A percentile compares a stretch with the other conserved stretches of the same genome.
Evolutionary conservation across 257 asterid species (phyloP).

Genomic region (Nicotiana benthamiana): DNA sequence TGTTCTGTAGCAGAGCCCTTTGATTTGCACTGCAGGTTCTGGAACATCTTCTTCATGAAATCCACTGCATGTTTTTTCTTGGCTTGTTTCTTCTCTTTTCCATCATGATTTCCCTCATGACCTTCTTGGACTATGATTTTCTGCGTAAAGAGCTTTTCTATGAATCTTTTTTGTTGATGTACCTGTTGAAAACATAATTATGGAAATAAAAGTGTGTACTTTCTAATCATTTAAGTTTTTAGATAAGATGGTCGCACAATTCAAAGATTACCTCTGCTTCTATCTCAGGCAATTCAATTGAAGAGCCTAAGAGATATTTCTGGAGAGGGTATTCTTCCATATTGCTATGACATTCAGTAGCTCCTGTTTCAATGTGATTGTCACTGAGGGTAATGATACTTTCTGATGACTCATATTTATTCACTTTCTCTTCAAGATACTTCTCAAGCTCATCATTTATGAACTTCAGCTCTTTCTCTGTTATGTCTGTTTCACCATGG

Average conservation of each 20-base stretch:
- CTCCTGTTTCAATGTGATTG: conserved; percentile 34
- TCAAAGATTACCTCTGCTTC: conserved; percentile 14
- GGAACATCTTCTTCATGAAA: conserved; percentile 61
- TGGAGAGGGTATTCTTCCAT: conserved; percentile 56
- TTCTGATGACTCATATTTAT: conserved; percentile 49
- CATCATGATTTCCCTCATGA: conserved; percentile 16
- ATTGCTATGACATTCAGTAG: conserved; percentile 27
- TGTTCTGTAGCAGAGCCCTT: conserved; percentile 23
- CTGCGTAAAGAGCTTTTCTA: conserved; percentile 46
- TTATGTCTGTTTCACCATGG: conserved; percentile 34
- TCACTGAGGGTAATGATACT: conserved; percentile 41
- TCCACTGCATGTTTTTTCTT: conserved; percentile 21
- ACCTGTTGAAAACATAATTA: neutral
- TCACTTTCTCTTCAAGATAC: conserved; percentile 56
- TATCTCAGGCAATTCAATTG: conserved; percentile 37
- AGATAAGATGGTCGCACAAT: neutral
- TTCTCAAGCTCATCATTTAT: conserved; percentile 65
- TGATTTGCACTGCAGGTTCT: conserved; percentile 38
- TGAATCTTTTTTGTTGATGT: conserved; percentile 45
- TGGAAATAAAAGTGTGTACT: neutral
- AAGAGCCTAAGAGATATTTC: conserved; percentile 52
- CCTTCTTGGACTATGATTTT: conserved; percentile 18
- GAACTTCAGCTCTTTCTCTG: conserved; percentile 46
- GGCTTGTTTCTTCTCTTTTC: conserved; percentile 24
- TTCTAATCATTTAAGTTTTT: neutral